Evolutionary conservation across 495 filamentous ascomycete species (phyloP).

Genomic region (Halenospora varia): DNA sequence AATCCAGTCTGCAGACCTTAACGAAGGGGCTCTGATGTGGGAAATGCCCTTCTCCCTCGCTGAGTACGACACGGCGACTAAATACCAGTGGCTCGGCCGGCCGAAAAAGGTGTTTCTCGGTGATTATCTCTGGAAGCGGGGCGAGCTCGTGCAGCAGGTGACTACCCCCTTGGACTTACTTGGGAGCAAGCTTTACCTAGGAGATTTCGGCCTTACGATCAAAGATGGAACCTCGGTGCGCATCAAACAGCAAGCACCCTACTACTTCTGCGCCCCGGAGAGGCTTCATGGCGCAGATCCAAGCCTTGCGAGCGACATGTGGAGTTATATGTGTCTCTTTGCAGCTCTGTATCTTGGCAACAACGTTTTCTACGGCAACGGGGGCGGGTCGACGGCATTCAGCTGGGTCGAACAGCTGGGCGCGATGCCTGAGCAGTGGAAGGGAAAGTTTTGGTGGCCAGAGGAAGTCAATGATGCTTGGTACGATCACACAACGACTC

Average conservation of each 20-base stretch:
- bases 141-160: neutral
- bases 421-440: constrained; percentile 5
- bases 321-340: constrained; percentile 33
- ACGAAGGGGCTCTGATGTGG: constrained; percentile 25
- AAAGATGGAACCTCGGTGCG: constrained; percentile 17
- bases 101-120: constrained; percentile 25
- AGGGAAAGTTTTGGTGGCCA: constrained; percentile 1
- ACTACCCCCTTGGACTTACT: constrained; percentile 7
- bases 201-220: constrained; percentile 17
- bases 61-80: constrained; percentile 19
- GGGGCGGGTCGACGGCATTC: neutral
- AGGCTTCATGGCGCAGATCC: constrained; percentile 25
- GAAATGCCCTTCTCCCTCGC: constrained; percentile 22
- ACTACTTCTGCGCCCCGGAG: constrained; percentile 28
- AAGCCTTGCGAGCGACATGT: constrained; percentile 33
- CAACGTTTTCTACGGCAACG: neutral
- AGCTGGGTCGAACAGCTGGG: constrained; percentile 1
- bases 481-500: constrained; percentile 3
- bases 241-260: constrained; percentile 19
- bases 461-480: constrained; percentile 3
- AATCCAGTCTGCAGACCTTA: constrained; percentile 18
- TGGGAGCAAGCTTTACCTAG: constrained; percentile 5
- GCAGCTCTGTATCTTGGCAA: constrained; percentile 24
- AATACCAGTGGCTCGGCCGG: constrained; percentile 27
- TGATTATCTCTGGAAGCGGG: neutral